Evolutionary conservation across 805 yeast species (phyloP).

Genomic region (Zygoascus biomembranicola): DNA sequence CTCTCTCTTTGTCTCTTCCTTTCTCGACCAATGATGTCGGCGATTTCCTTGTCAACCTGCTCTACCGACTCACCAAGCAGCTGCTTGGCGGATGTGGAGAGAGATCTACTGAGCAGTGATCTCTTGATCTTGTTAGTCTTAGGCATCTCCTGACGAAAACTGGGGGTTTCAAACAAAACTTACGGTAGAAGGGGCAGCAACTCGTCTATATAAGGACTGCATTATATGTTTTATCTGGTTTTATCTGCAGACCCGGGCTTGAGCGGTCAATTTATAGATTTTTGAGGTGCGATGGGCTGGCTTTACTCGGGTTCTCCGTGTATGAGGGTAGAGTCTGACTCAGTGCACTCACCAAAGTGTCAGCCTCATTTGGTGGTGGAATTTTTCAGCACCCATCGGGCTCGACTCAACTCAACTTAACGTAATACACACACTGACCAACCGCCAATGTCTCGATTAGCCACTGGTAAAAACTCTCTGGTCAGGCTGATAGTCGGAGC

Average conservation of each 20-base stretch:
- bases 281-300: background rate
- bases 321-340: background rate
- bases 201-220: background rate
- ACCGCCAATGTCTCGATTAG: background rate
- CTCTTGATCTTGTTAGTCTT: background rate
- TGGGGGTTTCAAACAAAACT: background rate
- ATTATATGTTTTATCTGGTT: background rate
- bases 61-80: slow-evolving; percentile 15
- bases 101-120: background rate
- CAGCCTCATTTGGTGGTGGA: background rate
- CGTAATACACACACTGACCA: no score
- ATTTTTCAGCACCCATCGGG: background rate
- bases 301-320: background rate
- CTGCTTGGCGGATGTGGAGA: background rate
- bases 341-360: background rate
- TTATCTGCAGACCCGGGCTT: no score
- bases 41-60: slow-evolving; percentile 72
- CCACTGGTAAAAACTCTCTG: slow-evolving; percentile 47
- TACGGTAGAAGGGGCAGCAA: background rate
- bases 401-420: no score
- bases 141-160: background rate
- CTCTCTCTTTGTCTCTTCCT: slow-evolving; percentile 83
- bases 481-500: slow-evolving; percentile 93
- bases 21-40: slow-evolving; percentile 66
- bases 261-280: no score